These are phyloP conservation scores for Tetracladium maxilliforme DNA, from an alignment of 2,329 filamentous ascomycete genomes.

Conservation along the genomic window DNA sequence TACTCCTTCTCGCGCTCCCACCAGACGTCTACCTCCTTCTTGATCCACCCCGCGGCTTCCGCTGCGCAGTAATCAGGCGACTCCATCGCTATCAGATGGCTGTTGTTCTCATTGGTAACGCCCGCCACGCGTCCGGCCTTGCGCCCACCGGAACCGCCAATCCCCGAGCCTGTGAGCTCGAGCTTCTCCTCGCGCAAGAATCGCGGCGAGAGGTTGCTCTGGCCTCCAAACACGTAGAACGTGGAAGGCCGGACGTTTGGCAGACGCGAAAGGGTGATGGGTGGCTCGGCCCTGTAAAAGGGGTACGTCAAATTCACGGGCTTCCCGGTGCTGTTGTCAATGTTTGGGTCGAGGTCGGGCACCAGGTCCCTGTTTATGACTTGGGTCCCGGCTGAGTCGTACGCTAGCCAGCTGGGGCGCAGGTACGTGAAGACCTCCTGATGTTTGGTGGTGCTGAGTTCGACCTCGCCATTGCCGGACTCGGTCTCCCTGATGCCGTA, in stretches of 20 bases:
- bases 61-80: slow-evolving; percentile 51
- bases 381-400: slow-evolving; percentile 13
- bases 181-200: slow-evolving; percentile 42
- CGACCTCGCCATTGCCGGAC: slow-evolving; percentile 41
- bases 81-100: slow-evolving; percentile 80
- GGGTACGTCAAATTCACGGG: slow-evolving; percentile 23
- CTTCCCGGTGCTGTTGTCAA: slow-evolving; percentile 1
- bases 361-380: slow-evolving; percentile 32
- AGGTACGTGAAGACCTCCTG: slow-evolving; percentile 76
- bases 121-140: slow-evolving; percentile 52
- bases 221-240: slow-evolving; percentile 54
- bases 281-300: slow-evolving; percentile 55
- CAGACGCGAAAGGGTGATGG: slow-evolving; percentile 38
- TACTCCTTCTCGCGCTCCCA: slow-evolving; percentile 39
- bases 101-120: slow-evolving; percentile 46
- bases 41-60: slow-evolving; percentile 40
- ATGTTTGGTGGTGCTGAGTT: slow-evolving; percentile 69
- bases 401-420: slow-evolving; percentile 35
- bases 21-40: slow-evolving; percentile 40
- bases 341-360: slow-evolving; percentile 11
- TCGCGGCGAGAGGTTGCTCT: slow-evolving; percentile 38
- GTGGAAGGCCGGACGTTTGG: slow-evolving; percentile 46
- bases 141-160: slow-evolving; percentile 52
- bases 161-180: slow-evolving; percentile 44
- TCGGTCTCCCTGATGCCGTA: slow-evolving; percentile 66